phyloP scores from a whole-genome alignment of 148 eudicot species.

The Vaccinium macrocarpon region DNA sequence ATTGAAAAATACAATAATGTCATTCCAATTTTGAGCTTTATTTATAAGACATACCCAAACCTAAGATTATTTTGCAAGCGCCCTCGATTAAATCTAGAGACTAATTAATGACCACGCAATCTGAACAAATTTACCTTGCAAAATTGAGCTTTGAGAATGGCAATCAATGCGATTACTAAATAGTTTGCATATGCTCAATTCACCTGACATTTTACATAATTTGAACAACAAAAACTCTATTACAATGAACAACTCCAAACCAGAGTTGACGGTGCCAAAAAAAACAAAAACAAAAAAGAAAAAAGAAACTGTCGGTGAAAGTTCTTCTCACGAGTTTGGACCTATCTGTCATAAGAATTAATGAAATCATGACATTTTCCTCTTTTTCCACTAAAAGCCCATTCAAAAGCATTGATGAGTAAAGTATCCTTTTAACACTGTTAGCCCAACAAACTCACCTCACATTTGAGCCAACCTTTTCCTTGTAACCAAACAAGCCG shows the following conservation, averaged over 20 bases:
- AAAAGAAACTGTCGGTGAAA: background rate
- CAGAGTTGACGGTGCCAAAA: background rate
- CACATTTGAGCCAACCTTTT: background rate
- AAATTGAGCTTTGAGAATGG: too few relatives aligned
- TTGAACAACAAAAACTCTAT: background rate
- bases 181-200: background rate
- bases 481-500: background rate
- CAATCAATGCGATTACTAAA: background rate
- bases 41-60: background rate
- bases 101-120: background rate
- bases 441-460: constrained; percentile 12
- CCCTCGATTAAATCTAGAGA: background rate
- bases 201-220: background rate
- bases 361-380: background rate
- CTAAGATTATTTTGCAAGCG: background rate
- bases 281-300: background rate
- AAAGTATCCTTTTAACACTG: background rate
- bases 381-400: background rate
- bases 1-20: background rate
- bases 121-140: too few relatives aligned
- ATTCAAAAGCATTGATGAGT: background rate
- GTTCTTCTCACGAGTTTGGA: background rate
- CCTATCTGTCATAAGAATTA: constrained; percentile 9
- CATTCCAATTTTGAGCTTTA: background rate
- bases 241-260: background rate